Percentiles rank a stretch among this genome's conserved stretches.
phyloP scores from a whole-genome alignment of 2,329 filamentous ascomycete genomes.

The Colletotrichum magnum region DNA sequence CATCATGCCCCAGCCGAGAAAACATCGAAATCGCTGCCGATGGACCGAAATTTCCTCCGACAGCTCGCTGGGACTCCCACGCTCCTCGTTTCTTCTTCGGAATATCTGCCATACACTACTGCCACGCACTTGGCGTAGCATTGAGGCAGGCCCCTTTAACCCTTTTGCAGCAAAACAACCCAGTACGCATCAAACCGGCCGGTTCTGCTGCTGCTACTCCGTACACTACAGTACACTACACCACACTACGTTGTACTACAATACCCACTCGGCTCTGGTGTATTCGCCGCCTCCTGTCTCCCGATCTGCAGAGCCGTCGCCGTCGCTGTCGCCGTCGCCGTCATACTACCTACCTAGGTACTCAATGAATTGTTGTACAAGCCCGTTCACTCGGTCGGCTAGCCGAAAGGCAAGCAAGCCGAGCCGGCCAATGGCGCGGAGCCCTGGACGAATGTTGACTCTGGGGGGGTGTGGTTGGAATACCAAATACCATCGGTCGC shows the following conservation, averaged over 20 bases:
- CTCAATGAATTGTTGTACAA: slow-evolving; percentile 16
- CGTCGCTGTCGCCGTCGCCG: not conserved
- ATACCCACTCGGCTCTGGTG: not conserved
- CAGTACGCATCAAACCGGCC: slow-evolving; percentile 8
- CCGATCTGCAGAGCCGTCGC: not conserved
- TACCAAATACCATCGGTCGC: slow-evolving; percentile 23
- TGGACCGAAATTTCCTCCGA: slow-evolving; percentile 40
- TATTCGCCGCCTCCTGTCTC: slow-evolving; percentile 10
- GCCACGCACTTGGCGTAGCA: slow-evolving; percentile 19
- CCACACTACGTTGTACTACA: too few species aligned
- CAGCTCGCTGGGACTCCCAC: slow-evolving; percentile 26
- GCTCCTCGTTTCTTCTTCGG: slow-evolving; percentile 19
- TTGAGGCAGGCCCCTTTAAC: too few species aligned
- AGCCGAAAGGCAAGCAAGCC: slow-evolving; percentile 27
- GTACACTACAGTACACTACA: too few species aligned
- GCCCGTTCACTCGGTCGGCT: slow-evolving; percentile 21
- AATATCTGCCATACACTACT: slow-evolving; percentile 5
- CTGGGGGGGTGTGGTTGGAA: not conserved
- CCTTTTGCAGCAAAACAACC: slow-evolving; percentile 2
- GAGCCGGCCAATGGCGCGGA: slow-evolving; percentile 27
- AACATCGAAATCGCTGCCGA: slow-evolving; percentile 29
- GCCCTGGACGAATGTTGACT: not conserved
- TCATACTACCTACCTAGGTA: not conserved
- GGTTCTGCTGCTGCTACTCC: not conserved
- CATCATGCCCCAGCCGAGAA: slow-evolving; percentile 11